Conservation (phyloP, 2,329 filamentous ascomycete genomes). For the Periconia sp. region DNA sequence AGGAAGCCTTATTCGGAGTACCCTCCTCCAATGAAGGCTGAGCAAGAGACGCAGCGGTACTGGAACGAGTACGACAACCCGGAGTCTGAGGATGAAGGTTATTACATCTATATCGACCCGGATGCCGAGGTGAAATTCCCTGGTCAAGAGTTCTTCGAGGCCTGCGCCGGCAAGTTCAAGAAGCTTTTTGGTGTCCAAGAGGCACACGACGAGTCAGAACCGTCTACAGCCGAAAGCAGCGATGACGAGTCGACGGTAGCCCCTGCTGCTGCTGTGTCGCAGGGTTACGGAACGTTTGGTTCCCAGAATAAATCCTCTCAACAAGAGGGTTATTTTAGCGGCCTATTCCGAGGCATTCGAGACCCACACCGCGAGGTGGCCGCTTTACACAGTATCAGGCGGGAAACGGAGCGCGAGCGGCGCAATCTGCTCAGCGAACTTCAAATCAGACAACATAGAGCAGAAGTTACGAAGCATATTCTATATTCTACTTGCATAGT, state of each 20-base stretch:
- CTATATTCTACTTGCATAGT: slow-evolving; percentile 59
- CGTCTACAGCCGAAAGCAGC: slow-evolving; percentile 48
- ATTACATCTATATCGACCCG: slow-evolving; percentile 79
- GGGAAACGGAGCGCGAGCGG: slow-evolving; percentile 44
- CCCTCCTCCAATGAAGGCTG: slow-evolving; percentile 24
- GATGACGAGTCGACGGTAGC: slow-evolving; percentile 59
- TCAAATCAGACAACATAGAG: slow-evolving; percentile 36
- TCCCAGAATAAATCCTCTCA: slow-evolving; percentile 6
- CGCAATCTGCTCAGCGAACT: slow-evolving; percentile 52
- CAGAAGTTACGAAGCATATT: slow-evolving; percentile 42
- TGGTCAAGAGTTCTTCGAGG: slow-evolving; percentile 66
- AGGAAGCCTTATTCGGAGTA: slow-evolving; percentile 38
- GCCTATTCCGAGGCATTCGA: slow-evolving; percentile 33
- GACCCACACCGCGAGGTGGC: slow-evolving; percentile 50
- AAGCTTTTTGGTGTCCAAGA: slow-evolving; percentile 30
- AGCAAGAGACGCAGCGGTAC: slow-evolving; percentile 55
- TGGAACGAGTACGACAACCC: slow-evolving; percentile 91
- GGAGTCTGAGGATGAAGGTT: slow-evolving; percentile 65
- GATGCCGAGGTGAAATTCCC: slow-evolving; percentile 66
- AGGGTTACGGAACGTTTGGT: slow-evolving; percentile 56
- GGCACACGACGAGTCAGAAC: slow-evolving; percentile 26
- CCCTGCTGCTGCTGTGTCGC: slow-evolving; percentile 44
- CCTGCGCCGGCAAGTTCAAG: slow-evolving; percentile 28
- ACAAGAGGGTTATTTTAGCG: slow-evolving; percentile 37
- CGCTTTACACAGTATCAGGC: slow-evolving; percentile 27